Conservation (phyloP, 495 filamentous ascomycete genomes). For the Parathielavia hyrcaniae region DNA sequence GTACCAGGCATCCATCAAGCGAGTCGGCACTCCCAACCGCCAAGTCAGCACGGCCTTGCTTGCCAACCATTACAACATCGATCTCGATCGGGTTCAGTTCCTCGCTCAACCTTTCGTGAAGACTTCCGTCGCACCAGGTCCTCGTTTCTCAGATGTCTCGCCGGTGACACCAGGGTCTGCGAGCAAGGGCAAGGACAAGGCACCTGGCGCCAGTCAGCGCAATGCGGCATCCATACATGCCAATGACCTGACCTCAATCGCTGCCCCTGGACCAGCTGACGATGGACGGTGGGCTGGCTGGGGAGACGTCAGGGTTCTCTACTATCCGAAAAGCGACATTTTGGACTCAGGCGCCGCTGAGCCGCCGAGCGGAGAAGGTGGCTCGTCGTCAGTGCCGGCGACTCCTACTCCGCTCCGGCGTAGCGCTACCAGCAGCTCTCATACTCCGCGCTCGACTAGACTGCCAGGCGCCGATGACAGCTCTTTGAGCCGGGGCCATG, state of each 20-base stretch:
- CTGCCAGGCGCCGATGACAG: slow-evolving; percentile 36
- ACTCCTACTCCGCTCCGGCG: slow-evolving; percentile 46
- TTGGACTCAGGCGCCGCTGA: slow-evolving; percentile 14
- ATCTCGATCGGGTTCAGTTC: slow-evolving; percentile 78
- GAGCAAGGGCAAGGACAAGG: slow-evolving; percentile 70
- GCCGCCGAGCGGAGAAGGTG: slow-evolving; percentile 7
- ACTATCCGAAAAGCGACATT: slow-evolving; percentile 37
- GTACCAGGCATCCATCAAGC: slow-evolving; percentile 80
- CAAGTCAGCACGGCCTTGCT: slow-evolving; percentile 67
- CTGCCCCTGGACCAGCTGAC: slow-evolving; percentile 42
- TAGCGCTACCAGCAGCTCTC: slow-evolving; percentile 36
- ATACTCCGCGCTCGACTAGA: slow-evolving; percentile 36
- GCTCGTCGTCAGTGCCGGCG: slow-evolving; percentile 26
- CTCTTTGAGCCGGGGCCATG: slow-evolving; percentile 31
- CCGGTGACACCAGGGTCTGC: slow-evolving; percentile 44
- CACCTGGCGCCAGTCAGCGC: slow-evolving; percentile 26
- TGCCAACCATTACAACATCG: slow-evolving; percentile 87
- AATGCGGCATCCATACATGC: slow-evolving; percentile 55
- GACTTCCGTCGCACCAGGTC: slow-evolving; percentile 39
- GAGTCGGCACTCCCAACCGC: slow-evolving; percentile 50
- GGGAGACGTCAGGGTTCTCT: slow-evolving; percentile 45
- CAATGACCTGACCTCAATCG: slow-evolving; percentile 69
- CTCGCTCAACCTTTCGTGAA: slow-evolving; percentile 78
- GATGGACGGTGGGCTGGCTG: slow-evolving; percentile 44
- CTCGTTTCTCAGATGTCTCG: slow-evolving; percentile 32